phyloP scores from a whole-genome alignment of 441 rosid genomes.

The Adansonia madagascariensis region DNA sequence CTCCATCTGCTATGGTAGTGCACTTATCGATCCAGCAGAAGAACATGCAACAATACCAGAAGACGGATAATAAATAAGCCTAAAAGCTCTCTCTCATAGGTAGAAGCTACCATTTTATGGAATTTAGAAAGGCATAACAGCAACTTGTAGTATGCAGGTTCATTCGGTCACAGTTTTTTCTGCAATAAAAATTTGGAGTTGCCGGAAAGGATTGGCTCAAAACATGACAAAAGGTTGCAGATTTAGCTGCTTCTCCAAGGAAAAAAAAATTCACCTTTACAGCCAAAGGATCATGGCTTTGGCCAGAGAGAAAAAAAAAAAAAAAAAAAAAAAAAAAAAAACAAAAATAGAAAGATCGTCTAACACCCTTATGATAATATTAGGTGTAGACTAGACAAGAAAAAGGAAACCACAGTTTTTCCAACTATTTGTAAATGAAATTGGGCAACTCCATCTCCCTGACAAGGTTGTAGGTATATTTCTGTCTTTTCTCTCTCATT shows the following conservation, averaged over 20 bases:
- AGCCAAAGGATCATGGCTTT: background rate
- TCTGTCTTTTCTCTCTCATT: conserved; percentile 35
- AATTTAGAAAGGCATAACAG: background rate
- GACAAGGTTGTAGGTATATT: background rate
- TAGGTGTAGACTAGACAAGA: background rate
- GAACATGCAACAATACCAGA: background rate
- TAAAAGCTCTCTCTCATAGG: background rate
- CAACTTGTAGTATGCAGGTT: background rate
- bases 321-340: background rate
- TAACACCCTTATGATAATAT: background rate
- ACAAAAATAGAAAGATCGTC: background rate
- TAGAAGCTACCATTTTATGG: background rate
- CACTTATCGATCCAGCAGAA: background rate
- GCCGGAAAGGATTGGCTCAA: background rate
- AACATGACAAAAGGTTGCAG: background rate
- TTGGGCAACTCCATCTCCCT: background rate
- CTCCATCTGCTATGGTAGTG: background rate
- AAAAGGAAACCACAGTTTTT: background rate
- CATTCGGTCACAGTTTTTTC: background rate
- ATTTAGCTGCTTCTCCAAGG: conserved; percentile 12
- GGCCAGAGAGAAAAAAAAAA: background rate
- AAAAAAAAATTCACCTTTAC: conserved; percentile 17
- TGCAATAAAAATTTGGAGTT: background rate
- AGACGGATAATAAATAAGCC: background rate
- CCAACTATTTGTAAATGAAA: background rate